A percentile compares a stretch with the other conserved stretches of the same genome.
phyloP scores from a whole-genome alignment of 2,329 filamentous ascomycete genomes.

The Nothophoma quercina region DNA sequence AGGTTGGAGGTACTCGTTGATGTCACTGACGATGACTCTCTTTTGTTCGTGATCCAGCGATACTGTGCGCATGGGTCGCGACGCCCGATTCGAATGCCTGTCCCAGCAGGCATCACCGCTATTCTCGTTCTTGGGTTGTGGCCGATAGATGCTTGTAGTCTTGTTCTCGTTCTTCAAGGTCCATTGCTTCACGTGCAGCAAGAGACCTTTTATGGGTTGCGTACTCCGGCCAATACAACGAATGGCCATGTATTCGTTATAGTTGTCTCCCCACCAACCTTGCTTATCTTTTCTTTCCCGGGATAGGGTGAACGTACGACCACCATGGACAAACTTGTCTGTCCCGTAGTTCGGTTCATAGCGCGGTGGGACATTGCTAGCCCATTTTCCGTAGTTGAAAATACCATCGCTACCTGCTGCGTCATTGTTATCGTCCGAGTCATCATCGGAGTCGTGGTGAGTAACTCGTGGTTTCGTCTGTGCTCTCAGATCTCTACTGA shows the following conservation, averaged over 20 bases:
- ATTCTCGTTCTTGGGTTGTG: constrained; percentile 49
- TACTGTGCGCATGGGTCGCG: constrained; percentile 76
- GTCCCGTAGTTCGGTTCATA: constrained; percentile 60
- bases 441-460: constrained; percentile 44
- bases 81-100: constrained; percentile 62
- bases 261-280: constrained; percentile 33
- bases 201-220: constrained; percentile 57
- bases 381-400: constrained; percentile 60
- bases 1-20: constrained; percentile 80
- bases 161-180: constrained; percentile 52
- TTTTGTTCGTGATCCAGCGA: constrained; percentile 75
- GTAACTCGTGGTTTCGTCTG: constrained; percentile 48
- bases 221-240: constrained; percentile 58
- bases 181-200: constrained; percentile 56
- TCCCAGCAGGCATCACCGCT: constrained; percentile 48
- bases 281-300: constrained; percentile 46
- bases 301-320: constrained; percentile 52
- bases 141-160: constrained; percentile 56
- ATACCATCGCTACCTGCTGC: constrained; percentile 51
- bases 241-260: constrained; percentile 55
- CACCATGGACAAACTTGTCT: constrained; percentile 54
- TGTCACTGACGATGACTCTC: constrained; percentile 70
- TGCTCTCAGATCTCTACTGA: constrained; percentile 50
- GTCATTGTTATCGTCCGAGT: constrained; percentile 45
- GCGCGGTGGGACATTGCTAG: constrained; percentile 55